phyloP scores from a whole-genome alignment of 129 eudicot genomes.

The Solidago caesia region DNA sequence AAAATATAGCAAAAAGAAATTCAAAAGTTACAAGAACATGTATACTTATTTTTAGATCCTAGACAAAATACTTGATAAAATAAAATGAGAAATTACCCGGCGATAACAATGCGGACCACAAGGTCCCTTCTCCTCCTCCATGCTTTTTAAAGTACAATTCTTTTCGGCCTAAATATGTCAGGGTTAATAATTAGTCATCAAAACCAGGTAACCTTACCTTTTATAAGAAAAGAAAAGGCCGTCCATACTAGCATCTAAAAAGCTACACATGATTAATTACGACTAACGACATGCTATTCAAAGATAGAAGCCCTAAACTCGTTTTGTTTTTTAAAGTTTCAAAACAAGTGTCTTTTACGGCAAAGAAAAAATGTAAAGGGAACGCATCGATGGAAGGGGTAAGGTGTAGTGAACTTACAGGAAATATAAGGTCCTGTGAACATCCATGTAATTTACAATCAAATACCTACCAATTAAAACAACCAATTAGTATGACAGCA shows the following conservation, averaged over 20 bases:
- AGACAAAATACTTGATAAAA: not conserved
- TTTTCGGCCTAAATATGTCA: constrained; percentile 64
- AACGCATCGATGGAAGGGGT: not conserved
- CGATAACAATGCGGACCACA: constrained; percentile 84
- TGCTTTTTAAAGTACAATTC: constrained; percentile 51
- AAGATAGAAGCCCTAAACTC: not conserved
- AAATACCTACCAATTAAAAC: constrained; percentile 66
- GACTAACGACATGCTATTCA: too few relatives aligned
- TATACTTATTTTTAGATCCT: not conserved
- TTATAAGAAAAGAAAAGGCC: not conserved
- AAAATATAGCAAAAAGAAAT: not conserved
- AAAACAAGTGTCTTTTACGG: constrained; percentile 1
- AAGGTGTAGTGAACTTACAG: constrained; percentile 51
- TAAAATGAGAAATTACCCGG: constrained; percentile 46
- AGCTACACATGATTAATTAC: not conserved
- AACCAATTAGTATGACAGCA: constrained; percentile 16
- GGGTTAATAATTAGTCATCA: not conserved
- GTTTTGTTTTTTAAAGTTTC: not conserved
- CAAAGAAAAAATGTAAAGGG: not conserved
- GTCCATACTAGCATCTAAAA: not conserved
- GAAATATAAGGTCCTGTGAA: constrained; percentile 92
- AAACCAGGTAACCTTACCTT: not conserved
- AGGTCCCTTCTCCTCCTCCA: constrained; percentile 65
- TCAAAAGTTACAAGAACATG: not conserved
- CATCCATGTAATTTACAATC: constrained; percentile 98